A percentile compares a stretch with the other conserved stretches of the same genome.
Conservation (phyloP, 441 rosid genomes). For the Adansonia rubrostipa region DNA sequence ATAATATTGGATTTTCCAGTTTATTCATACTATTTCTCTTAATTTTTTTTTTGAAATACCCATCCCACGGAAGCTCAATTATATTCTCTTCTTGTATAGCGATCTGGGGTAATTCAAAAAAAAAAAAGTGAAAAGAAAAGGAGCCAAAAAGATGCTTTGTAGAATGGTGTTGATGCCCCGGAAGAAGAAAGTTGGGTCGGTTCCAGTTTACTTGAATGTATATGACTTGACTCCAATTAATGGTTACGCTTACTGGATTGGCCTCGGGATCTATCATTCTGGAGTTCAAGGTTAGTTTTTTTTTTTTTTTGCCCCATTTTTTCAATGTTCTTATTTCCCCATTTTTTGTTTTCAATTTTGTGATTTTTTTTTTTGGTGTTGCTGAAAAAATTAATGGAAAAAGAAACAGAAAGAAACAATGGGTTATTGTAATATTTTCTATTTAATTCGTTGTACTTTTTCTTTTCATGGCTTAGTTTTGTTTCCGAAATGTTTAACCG, state of each 20-base stretch:
- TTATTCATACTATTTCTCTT: constrained; percentile 15
- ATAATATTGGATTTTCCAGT: constrained; percentile 2
- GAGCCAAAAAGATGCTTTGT: constrained; percentile 52
- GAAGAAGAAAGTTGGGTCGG: constrained; percentile 70
- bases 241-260: constrained; percentile 94
- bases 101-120: constrained; percentile 7
- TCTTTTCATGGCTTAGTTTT: neutral
- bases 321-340: no score
- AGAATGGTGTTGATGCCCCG: constrained; percentile 49
- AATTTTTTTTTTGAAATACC: neutral
- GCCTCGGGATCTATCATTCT: constrained; percentile 95
- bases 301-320: neutral
- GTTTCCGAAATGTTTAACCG: neutral
- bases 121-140: neutral
- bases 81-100: neutral
- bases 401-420: neutral
- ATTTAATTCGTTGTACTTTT: constrained; percentile 17
- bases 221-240: constrained; percentile 90
- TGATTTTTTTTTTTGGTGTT: constrained; percentile 8
- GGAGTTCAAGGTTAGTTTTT: constrained; percentile 75
- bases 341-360: neutral
- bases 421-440: neutral
- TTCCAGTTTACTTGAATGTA: constrained; percentile 85
- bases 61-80: neutral
- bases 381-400: constrained; percentile 10